A percentile compares a stretch with the other conserved stretches of the same genome.
phyloP scores from a whole-genome alignment of 108 stramenopile genomes.

The Licmophora abbreviata region DNA sequence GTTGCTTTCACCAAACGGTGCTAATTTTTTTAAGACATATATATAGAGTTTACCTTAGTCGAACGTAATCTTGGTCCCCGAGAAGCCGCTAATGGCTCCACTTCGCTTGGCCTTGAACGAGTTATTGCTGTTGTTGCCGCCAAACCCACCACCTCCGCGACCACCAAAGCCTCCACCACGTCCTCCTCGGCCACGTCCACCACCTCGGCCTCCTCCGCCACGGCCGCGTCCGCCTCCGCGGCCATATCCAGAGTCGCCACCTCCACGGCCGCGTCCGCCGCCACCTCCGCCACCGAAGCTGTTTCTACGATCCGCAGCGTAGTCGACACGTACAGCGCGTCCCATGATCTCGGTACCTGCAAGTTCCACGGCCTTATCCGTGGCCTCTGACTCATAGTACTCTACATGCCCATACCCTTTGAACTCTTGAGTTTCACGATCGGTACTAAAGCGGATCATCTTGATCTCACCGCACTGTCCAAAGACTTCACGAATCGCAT shows the following conservation, averaged over 20 bases:
- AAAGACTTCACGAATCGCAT: constrained; percentile 77
- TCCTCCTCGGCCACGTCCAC: constrained; percentile 51
- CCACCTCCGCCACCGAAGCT: constrained; percentile 39
- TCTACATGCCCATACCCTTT: constrained; percentile 96
- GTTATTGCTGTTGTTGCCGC: constrained; percentile 26
- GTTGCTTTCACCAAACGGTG: too few relatives aligned
- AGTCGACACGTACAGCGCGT: constrained; percentile 88
- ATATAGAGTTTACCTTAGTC: too few relatives aligned
- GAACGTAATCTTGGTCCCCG: constrained; percentile 92
- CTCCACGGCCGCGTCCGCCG: constrained; percentile 46
- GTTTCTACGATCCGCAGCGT: constrained; percentile 47
- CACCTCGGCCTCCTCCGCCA: constrained; percentile 56
- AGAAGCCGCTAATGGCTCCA: constrained; percentile 72
- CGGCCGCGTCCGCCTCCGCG: constrained; percentile 50
- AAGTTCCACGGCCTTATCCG: constrained; percentile 81
- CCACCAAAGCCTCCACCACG: constrained; percentile 64
- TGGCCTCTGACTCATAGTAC: constrained; percentile 80
- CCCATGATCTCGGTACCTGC: constrained; percentile 85
- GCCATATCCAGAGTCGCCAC: constrained; percentile 47
- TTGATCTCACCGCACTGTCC: constrained; percentile 86
- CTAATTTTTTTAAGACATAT: too few relatives aligned
- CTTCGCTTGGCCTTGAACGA: constrained; percentile 45
- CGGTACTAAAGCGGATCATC: constrained; percentile 87
- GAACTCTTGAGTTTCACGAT: constrained; percentile 95
- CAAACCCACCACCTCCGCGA: constrained; percentile 48